Evolutionary conservation across 2,329 filamentous ascomycete genomes (phyloP).

Genomic region (Thielaviopsis ethacetica): DNA sequence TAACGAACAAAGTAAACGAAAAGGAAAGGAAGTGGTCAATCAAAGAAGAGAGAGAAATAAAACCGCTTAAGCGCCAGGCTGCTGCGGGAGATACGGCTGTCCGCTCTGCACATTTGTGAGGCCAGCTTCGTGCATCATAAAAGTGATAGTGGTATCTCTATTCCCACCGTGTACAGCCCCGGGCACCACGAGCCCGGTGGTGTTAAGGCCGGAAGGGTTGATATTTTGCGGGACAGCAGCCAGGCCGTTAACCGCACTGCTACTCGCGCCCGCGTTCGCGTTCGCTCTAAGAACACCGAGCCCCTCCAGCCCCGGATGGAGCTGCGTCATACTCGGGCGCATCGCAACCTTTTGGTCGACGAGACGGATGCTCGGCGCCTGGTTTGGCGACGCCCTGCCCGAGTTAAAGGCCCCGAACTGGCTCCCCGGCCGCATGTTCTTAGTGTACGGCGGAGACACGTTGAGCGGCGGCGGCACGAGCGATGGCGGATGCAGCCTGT

Average conservation of each 20-base stretch:
- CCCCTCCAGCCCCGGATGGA: constrained; percentile 15
- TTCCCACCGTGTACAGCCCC: constrained; percentile 13
- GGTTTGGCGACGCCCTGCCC: not conserved
- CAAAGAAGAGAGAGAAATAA: not conserved
- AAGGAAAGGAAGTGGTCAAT: not conserved
- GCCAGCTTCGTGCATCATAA: constrained; percentile 33
- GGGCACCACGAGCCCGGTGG: constrained; percentile 12
- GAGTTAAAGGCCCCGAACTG: constrained; percentile 2
- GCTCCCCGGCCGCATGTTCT: constrained; percentile 16
- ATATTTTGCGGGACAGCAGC: constrained; percentile 30
- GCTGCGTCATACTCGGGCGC: constrained; percentile 18
- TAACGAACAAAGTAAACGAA: not conserved
- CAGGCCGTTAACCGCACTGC: constrained; percentile 34
- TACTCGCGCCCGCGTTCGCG: constrained; percentile 21
- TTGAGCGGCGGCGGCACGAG: constrained; percentile 12
- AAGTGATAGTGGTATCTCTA: constrained; percentile 33
- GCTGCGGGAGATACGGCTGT: constrained; percentile 26
- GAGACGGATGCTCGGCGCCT: constrained; percentile 8
- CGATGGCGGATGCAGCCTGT: constrained; percentile 6
- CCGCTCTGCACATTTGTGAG: constrained; percentile 26
- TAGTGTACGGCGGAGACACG: constrained; percentile 25
- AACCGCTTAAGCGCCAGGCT: constrained; percentile 14
- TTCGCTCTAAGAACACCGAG: not conserved
- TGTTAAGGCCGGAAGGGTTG: constrained; percentile 17
- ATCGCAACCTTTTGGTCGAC: constrained; percentile 13